A percentile compares a stretch with the other conserved stretches of the same genome.
These are phyloP conservation scores for Centaurea solstitialis DNA, from an alignment of 129 eudicot genomes.

Conservation along the genomic window DNA sequence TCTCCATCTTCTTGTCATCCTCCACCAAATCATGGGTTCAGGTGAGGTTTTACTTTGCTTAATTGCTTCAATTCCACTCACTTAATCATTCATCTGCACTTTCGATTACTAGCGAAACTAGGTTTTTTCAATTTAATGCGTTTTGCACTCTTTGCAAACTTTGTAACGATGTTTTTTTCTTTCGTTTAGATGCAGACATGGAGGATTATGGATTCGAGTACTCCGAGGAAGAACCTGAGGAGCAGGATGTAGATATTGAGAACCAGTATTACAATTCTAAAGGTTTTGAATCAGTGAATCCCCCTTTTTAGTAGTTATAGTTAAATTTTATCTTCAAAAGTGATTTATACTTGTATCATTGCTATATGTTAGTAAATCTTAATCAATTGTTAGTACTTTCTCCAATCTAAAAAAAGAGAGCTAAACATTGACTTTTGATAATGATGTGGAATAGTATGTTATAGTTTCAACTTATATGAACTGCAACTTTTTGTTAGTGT, in stretches of 20 bases:
- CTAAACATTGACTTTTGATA: neutral
- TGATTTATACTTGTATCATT: neutral
- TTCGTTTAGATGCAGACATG: constrained; percentile 83
- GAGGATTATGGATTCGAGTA: constrained; percentile 97
- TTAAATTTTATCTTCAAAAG: neutral
- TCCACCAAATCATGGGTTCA: constrained; percentile 50
- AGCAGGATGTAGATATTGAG: constrained; percentile 96
- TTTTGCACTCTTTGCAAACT: constrained; percentile 5
- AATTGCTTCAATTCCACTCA: neutral
- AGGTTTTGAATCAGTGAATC: constrained; percentile 42
- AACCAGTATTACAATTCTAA: constrained; percentile 96
- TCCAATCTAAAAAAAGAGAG: neutral
- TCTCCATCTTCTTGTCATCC: constrained; percentile 14
- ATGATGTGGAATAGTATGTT: neutral
- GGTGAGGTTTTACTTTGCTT: constrained; percentile 27
- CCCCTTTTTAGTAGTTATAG: neutral
- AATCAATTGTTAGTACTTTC: neutral
- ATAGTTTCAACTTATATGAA: neutral
- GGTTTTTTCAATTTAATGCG: neutral
- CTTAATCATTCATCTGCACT: neutral
- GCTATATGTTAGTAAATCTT: neutral
- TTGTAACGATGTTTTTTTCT: neutral
- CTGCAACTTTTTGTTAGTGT: neutral
- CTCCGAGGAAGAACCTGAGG: constrained; percentile 97
- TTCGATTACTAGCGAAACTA: neutral